Evolutionary conservation across 306 rosid genomes (phyloP), one percentile per base, ranked within the genome.

Genomic region (Gastrolobium villosum): DNA sequence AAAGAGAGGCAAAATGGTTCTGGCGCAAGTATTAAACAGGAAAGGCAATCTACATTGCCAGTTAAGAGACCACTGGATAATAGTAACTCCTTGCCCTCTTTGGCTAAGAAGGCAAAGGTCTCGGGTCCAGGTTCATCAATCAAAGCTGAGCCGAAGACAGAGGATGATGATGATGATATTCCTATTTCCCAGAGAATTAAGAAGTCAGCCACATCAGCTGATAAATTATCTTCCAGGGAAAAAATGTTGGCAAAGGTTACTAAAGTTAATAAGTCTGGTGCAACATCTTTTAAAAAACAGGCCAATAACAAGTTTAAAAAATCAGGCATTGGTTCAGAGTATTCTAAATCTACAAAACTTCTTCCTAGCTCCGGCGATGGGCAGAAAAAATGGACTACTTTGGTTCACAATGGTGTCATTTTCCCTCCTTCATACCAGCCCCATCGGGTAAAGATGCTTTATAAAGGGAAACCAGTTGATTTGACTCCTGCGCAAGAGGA

Each of bases 371-470:
- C 97, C 52, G 97, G 97, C 35, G 98, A 96, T 78, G 98, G 99
- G 62, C 98, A 90, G 93, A 91, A 90, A 86, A 96, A 96, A 75
- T 96, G 99, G 99, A 87, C 94, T 45, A 90, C 92, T 57, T 84
- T 96, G 88, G 85, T 86, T 75, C 99, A 96, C 88, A 93, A 83
- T 81, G 99, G 99, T 85, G 94, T 96, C 75, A 96, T 96, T 80
- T 96, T 96, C 67, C 99, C 99, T 61, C 99, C 98, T 71, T 78
- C 92, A 10, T 96, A 96, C 83, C 78, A 81, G 76, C 85, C 90
- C 66, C 99, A 96, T 74, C 89, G 93, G 60, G 77, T 93, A 53
- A 93, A 91, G 86, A 86, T 96, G 86, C 88, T 89, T 5, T 93
- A 86, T 55, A 93, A 90, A 79, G 96, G 96, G 65, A 89, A 79